Conservation (phyloP, 306 rosid genomes). For the Vigna unguiculata region DNA sequence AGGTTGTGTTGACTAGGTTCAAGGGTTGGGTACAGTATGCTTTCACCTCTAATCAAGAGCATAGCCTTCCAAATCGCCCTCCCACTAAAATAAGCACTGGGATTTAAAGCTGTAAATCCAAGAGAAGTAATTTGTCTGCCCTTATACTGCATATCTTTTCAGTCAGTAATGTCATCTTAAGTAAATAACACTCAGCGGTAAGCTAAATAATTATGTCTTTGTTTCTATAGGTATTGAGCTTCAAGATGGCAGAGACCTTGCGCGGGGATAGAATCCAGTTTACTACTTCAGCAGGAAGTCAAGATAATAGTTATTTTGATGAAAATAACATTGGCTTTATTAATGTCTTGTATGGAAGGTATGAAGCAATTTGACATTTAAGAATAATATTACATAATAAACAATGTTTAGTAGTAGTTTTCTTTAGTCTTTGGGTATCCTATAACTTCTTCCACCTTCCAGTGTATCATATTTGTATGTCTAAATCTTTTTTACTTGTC, state of each 20-base stretch:
- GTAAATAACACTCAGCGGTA: conserved; percentile 14
- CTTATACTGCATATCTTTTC: conserved; percentile 25
- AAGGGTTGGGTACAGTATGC: too few species aligned
- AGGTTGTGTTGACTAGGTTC: too few species aligned
- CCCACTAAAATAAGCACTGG: neutral
- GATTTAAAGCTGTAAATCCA: conserved; percentile 10
- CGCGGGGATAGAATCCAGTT: conserved; percentile 47
- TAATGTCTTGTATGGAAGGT: conserved; percentile 88
- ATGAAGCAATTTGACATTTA: conserved; percentile 34
- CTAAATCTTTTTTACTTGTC: neutral
- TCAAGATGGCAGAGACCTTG: conserved; percentile 53
- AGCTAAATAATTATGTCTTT: conserved; percentile 38
- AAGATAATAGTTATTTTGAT: conserved; percentile 52
- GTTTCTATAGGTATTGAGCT: conserved; percentile 75
- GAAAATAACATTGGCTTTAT: conserved; percentile 73
- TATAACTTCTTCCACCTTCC: conserved; percentile 11
- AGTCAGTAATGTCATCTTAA: neutral
- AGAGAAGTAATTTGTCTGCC: conserved; percentile 17
- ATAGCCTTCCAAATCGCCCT: neutral
- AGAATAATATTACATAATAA: conserved; percentile 15
- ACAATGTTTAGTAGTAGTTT: neutral
- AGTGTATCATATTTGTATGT: neutral
- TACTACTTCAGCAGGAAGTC: conserved; percentile 59
- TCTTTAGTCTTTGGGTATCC: neutral
- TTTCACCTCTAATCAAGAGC: conserved; percentile 7